Evolutionary conservation across 495 filamentous ascomycete genomes (phyloP).

Genomic region (Podospora anserina): DNA sequence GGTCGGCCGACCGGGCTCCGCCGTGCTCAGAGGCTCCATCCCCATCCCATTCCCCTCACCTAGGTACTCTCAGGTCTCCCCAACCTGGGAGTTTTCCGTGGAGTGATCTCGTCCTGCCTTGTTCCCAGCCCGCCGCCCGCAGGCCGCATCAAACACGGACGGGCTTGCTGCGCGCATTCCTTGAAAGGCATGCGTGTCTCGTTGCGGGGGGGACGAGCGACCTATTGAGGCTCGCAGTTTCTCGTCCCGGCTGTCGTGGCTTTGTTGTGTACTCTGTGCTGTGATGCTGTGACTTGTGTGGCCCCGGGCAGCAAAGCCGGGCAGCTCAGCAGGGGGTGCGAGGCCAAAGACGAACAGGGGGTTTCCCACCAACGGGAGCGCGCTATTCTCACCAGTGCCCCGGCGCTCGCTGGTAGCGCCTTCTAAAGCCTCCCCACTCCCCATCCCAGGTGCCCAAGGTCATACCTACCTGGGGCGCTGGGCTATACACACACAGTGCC

Average conservation of each 20-base stretch:
- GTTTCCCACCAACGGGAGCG: slow-evolving; percentile 17
- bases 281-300: slow-evolving; percentile 1
- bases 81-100: not conserved
- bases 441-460: slow-evolving; percentile 12
- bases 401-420: slow-evolving; percentile 25
- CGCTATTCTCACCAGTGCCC: slow-evolving; percentile 26
- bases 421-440: slow-evolving; percentile 24
- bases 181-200: slow-evolving; percentile 19
- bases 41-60: no score
- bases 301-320: slow-evolving; percentile 15
- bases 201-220: slow-evolving; percentile 1
- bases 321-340: slow-evolving; percentile 20
- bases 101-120: not conserved
- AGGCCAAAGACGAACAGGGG: slow-evolving; percentile 11
- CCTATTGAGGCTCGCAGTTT: not conserved
- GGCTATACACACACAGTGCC: slow-evolving; percentile 4
- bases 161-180: slow-evolving; percentile 14
- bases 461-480: not conserved
- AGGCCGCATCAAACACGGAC: slow-evolving; percentile 3
- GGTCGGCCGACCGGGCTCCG: not conserved
- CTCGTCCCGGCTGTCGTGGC: not conserved
- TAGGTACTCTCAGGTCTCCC: not conserved
- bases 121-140: not conserved
- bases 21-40: not conserved
- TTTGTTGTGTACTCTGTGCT: not conserved